Evolutionary conservation across 768 basidiomycete species (phyloP).

Genomic region (Boletus rubescentipes): DNA sequence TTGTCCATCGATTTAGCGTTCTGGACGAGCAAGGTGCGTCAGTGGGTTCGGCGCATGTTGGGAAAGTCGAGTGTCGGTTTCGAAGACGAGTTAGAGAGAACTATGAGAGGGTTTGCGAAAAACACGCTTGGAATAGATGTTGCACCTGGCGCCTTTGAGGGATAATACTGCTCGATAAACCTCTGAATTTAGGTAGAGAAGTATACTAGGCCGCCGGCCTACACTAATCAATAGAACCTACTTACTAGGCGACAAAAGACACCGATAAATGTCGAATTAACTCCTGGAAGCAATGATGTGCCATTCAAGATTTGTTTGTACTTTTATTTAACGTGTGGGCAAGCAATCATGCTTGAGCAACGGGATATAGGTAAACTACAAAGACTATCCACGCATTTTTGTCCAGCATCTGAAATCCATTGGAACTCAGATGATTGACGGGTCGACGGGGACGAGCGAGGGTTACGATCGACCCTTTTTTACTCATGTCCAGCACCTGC

Average conservation of each 20-base stretch:
- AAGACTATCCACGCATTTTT: too few relatives aligned
- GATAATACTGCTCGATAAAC: conserved; percentile 26
- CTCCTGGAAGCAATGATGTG: too few relatives aligned
- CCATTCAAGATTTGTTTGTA: too few relatives aligned
- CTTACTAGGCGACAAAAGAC: too few relatives aligned
- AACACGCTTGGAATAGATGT: conserved; percentile 79
- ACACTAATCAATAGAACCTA: too few relatives aligned
- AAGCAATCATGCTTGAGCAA: too few relatives aligned
- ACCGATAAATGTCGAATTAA: too few relatives aligned
- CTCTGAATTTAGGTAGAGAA: neutral
- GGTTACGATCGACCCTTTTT: neutral
- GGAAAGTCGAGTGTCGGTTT: conserved; percentile 52
- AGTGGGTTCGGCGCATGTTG: conserved; percentile 44
- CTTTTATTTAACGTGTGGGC: too few relatives aligned
- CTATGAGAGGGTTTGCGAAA: conserved; percentile 74
- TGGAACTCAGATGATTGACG: too few relatives aligned
- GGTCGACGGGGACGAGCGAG: neutral
- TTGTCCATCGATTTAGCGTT: conserved; percentile 72
- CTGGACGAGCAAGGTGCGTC: conserved; percentile 54
- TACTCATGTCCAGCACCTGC: neutral
- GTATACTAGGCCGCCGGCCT: neutral
- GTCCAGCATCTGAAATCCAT: too few relatives aligned
- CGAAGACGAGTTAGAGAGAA: conserved; percentile 79
- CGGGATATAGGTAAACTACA: too few relatives aligned
- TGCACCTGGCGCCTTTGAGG: conserved; percentile 52